Evolutionary conservation across 495 filamentous ascomycete genomes (phyloP), one percentile per base, ranked within the genome.

Genomic region (Eremomyces bilateralis): DNA sequence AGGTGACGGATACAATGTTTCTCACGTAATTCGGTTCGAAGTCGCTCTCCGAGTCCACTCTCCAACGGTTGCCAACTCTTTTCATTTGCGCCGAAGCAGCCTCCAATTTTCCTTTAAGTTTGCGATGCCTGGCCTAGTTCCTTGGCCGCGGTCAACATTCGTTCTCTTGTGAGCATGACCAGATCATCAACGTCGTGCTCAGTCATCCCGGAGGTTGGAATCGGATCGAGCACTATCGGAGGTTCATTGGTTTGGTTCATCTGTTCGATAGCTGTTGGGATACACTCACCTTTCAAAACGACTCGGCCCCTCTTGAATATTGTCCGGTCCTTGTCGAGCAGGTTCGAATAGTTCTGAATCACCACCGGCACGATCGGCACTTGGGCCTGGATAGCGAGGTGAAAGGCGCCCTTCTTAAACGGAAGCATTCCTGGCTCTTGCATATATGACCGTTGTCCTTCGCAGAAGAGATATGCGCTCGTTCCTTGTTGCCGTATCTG

Each of bases 321-420:
- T 42, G 67, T 42, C 29, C 60, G 59, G 53, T 74, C 69, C 42
- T 79, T 55, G 42, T 74, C 77, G 42, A 94, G 53, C 18, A 99
- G 50, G 45, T 93, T 70, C 20, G 68, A 71, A 51, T 97, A 97
- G 58, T 91, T 94, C 47, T 69, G 76, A 5, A 69, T 65, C 15
- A 97, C 79, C 15, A 92, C 60, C 0, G 85, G 85, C 25, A 99
- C 74, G 47, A 95, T 79, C 15, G 81, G 82, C 19, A 92, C 85
- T 48, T 80, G 75, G 0, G 85, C 90, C 60, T 94, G 77, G 4
- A 99, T 70, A 15, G 88, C 88, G 8, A 97, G 61, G 52, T 95
- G 88, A 57, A 95, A 99, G 24, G 88, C 88, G 39, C 88, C 88
- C 61, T 95, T 95, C 61, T 99, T 97, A 60, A 95, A 99, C 4